Evolutionary conservation across 495 filamentous ascomycete genomes (phyloP), one percentile per base, ranked within the genome.

Genomic region (Penicillium herquei): DNA sequence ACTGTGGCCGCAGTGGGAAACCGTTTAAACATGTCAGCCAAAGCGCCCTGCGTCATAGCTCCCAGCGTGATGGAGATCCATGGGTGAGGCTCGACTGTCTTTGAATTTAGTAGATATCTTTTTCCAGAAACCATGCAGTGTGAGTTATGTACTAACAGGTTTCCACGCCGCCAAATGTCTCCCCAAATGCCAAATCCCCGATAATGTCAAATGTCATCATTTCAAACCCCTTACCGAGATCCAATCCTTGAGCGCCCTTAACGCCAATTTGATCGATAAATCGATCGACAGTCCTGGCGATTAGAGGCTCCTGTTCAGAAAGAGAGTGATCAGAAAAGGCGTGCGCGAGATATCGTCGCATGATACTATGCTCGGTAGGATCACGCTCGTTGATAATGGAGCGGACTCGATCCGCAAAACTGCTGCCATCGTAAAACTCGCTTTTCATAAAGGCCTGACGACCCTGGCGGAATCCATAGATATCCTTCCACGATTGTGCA

Each of bases 401-500:
- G 39, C 14, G 39, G 14, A 41, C n/a, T 41, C 7, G 39, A 13
- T 51, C 62, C 51, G 31, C 57, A 46, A 41, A 14, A 59, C 57
- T 0, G 55, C 59, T 52, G 63, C 65, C 1, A 52, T 49, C 0
- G 65, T 59, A 7, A 50, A 50, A 32, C 56, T n/a, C 12, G 52
- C 34, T 68, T 55, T 32, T 66, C 63, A 1, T 52, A 6, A 68
- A 61, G n/a, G 55, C 57, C 14, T 41, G 39, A 3, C 55, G 55
- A 0, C 82, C 45, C 58, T 69, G 18, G 70, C 74, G 21, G 70
- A 67, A 21, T 12, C 78, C 80, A 55, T 86, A 82, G 46, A 89
- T 84, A 51, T 85, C 81, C 21, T 77, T 75, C 71, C 76, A 83
- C 3, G 84, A 81, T n/a, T 69, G 69, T 3, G 76, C 68, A 2